These are phyloP conservation scores for Ailanthus altissimus DNA, from an alignment of 345 rosid species.

Conservation along the genomic window DNA sequence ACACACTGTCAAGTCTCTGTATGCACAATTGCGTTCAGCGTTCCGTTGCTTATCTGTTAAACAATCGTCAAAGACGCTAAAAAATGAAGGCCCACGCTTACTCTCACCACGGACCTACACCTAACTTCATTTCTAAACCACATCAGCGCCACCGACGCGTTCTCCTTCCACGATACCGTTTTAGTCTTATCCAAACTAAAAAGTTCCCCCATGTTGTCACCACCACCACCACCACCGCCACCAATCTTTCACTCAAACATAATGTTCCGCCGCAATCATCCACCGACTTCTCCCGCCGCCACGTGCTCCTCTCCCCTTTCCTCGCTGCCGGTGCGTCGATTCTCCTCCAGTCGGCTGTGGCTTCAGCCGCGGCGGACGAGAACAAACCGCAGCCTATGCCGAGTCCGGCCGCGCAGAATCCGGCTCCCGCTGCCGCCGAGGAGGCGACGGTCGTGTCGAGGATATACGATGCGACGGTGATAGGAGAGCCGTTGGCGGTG, in stretches of 20 bases:
- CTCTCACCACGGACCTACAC: not conserved
- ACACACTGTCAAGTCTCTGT: not conserved
- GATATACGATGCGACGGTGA: slow-evolving; percentile 81
- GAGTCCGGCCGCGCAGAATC: not conserved
- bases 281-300: slow-evolving; percentile 35
- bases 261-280: not conserved
- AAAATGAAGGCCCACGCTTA: slow-evolving; percentile 9
- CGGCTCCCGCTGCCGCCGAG: slow-evolving; percentile 12
- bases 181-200: not conserved
- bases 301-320: slow-evolving; percentile 46
- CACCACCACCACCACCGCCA: too few relatives aligned
- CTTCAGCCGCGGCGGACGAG: slow-evolving; percentile 24
- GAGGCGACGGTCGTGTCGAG: slow-evolving; percentile 51
- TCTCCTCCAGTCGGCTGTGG: slow-evolving; percentile 20
- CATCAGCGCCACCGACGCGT: not conserved
- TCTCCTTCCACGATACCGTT: not conserved
- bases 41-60: not conserved
- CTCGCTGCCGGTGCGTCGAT: slow-evolving; percentile 31
- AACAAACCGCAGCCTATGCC: not conserved
- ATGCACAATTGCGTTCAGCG: not conserved
- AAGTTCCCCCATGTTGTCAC: slow-evolving; percentile 22
- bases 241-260: not conserved
- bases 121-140: not conserved
- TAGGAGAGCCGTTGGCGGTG: slow-evolving; percentile 90
- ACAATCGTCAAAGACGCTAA: not conserved